These are phyloP conservation scores for Boletus reticuloceps DNA, from an alignment of 768 basidiomycete genomes.

Conservation along the genomic window DNA sequence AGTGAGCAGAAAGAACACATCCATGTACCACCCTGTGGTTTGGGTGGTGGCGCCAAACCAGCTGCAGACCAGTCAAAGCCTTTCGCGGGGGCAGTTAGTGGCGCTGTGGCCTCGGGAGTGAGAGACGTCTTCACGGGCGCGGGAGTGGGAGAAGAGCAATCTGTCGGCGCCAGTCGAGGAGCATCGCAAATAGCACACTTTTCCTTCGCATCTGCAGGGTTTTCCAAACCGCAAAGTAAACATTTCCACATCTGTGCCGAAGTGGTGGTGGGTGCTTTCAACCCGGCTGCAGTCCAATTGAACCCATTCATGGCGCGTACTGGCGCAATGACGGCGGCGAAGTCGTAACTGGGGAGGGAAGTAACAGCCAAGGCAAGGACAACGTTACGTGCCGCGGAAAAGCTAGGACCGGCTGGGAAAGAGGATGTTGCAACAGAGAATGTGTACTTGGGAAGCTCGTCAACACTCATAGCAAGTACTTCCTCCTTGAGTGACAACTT, in stretches of 20 bases:
- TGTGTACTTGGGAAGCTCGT: slow-evolving; percentile 36
- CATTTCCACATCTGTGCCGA: slow-evolving; percentile 52
- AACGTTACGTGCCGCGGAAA: slow-evolving; percentile 26
- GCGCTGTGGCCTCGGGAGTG: neutral
- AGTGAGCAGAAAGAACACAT: slow-evolving; percentile 41
- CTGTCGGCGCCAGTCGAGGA: slow-evolving; percentile 26
- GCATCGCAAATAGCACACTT: slow-evolving; percentile 48
- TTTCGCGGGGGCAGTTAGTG: slow-evolving; percentile 9
- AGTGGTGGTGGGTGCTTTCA: slow-evolving; percentile 41
- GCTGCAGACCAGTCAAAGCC: slow-evolving; percentile 41
- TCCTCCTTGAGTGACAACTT: slow-evolving; percentile 28
- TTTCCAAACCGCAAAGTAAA: slow-evolving; percentile 45
- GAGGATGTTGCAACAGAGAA: slow-evolving; percentile 21
- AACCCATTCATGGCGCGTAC: slow-evolving; percentile 39
- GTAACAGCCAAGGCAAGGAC: slow-evolving; percentile 40
- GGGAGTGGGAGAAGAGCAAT: slow-evolving; percentile 12
- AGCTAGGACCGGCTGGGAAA: slow-evolving; percentile 20
- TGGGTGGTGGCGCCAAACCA: slow-evolving; percentile 30
- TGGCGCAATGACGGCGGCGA: slow-evolving; percentile 22
- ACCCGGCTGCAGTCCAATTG: slow-evolving; percentile 61
- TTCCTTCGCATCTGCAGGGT: slow-evolving; percentile 35
- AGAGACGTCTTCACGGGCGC: neutral
- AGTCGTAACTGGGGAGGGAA: slow-evolving; percentile 47
- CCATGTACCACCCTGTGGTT: slow-evolving; percentile 32
- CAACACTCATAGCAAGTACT: slow-evolving; percentile 27